Evolutionary conservation across 768 basidiomycete species (phyloP), one percentile per base, ranked within the genome.

Genomic region (Termitomyces sp.): DNA sequence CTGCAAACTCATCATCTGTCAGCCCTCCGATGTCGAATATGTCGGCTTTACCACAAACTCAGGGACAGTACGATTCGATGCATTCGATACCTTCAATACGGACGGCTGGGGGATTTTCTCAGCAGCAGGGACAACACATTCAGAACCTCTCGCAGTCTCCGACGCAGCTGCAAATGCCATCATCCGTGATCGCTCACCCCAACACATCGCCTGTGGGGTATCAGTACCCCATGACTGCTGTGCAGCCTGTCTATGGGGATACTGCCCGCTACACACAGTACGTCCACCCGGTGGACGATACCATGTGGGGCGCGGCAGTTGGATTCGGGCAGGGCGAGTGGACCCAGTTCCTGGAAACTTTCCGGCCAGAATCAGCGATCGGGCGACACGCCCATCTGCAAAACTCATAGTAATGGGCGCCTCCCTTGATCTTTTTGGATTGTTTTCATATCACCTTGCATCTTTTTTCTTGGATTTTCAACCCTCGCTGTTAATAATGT

Each of bases 281-380:
- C 62, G 71, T 79, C 36, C 80, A 83, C 57, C 79, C 82, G 30
- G 79, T 82, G 47, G 87, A 86, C 59, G 85, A 88, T 39, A 76
- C 76, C 34, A 86, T 90, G 77, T 92, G 89, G 89, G 88, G 88
- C 45, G 80, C 88, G 16, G 81, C 85, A 39, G 80, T 86, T 52
- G 87, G 87, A 18, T 88, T 92, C 67, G 88, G 83, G 57, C 86
- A 88, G 63, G 83, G 85, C 42, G 90, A 91, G 71, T 91, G 90
- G 87, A 77, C 75, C 3, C 77, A 78, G 55, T 77, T 80, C 58
- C 72, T 91, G 71, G 85, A 89, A 60, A 86, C 81, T 47, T 78
- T 89, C 72, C 78, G 84, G 66, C 80, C 83, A 31, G 75, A 77
- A 33, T 65, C 69, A 41, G 45, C 66, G 22, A 30, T 67, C 24